Evolutionary conservation across 2,329 filamentous ascomycete species (phyloP).

Genomic region (Alternaria arborescens): DNA sequence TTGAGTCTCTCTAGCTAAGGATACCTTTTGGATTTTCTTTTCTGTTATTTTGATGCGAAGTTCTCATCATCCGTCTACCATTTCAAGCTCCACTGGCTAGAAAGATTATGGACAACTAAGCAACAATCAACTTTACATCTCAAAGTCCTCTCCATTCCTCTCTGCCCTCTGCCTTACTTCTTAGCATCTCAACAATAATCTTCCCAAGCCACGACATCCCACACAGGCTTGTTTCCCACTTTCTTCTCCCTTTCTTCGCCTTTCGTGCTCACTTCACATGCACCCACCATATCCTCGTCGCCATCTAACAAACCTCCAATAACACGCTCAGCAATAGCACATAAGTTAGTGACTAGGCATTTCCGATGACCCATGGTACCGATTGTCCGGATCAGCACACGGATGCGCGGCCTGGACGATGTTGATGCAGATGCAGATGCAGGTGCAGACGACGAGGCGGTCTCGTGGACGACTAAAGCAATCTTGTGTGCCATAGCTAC

Average conservation of each 20-base stretch:
- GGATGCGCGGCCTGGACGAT: not conserved
- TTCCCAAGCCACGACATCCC: not conserved
- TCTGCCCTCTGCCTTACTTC: not conserved
- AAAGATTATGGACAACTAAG: not conserved
- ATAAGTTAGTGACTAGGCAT: not conserved
- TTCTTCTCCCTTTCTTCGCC: not conserved
- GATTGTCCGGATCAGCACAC: not conserved
- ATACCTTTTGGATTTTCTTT: constrained; percentile 27
- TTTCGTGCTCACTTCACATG: not conserved
- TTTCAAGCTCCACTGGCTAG: not conserved
- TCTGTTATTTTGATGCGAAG: constrained; percentile 4
- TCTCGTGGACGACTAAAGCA: not conserved
- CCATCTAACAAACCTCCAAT: not conserved
- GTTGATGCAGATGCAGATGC: not conserved
- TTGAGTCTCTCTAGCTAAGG: constrained; percentile 8
- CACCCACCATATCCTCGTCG: not conserved
- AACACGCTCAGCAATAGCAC: not conserved
- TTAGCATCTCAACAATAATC: not conserved
- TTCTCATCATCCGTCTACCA: not conserved
- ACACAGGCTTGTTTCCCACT: not conserved
- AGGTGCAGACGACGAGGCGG: not conserved
- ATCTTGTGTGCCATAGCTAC: not conserved
- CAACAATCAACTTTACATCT: not conserved
- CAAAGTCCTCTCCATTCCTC: too few relatives aligned
- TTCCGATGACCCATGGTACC: constrained; percentile 3